phyloP scores from a whole-genome alignment of 2,329 filamentous ascomycete genomes.

The Trichoderma arundinaceum region DNA sequence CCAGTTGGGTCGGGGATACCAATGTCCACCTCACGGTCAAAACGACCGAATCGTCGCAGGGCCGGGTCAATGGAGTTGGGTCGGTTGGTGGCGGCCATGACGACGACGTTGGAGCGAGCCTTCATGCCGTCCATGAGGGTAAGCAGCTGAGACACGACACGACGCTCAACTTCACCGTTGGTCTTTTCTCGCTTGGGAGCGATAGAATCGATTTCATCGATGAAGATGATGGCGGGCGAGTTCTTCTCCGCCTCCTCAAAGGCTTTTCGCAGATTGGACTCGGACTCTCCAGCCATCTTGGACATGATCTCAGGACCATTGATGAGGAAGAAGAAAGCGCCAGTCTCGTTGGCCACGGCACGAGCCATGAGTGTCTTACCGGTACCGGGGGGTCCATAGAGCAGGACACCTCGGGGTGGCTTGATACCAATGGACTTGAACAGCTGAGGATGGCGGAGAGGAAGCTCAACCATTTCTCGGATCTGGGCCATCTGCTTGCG shows the following conservation, averaged over 20 bases:
- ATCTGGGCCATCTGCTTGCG: conserved; percentile 99
- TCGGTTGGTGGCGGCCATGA: conserved; percentile 98
- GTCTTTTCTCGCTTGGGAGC: conserved; percentile 99
- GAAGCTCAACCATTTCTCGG: conserved; percentile 96
- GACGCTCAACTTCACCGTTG: conserved; percentile 97
- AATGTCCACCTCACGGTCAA: conserved; percentile 98
- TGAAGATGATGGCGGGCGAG: conserved; percentile 98
- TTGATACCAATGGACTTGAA: conserved; percentile 99
- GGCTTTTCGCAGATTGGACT: conserved; percentile 97
- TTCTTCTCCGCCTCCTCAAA: conserved; percentile 99
- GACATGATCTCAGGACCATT: conserved; percentile 99
- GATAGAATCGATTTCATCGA: conserved; percentile 99
- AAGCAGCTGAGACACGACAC: conserved; percentile 95
- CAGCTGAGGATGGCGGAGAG: conserved; percentile 93
- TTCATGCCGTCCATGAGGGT: conserved; percentile 99
- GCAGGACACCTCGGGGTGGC: conserved; percentile 95
- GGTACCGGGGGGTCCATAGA: conserved; percentile 95
- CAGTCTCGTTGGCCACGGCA: conserved; percentile 97
- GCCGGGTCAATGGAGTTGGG: conserved; percentile 99
- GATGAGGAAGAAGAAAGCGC: conserved; percentile 99
- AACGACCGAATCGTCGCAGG: conserved; percentile 95
- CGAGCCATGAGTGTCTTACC: conserved; percentile 99
- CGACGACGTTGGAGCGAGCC: conserved; percentile 96
- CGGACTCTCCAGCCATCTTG: conserved; percentile 99
- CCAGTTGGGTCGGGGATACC: conserved; percentile 97